These are phyloP conservation scores for Helenozyma rhizophorensis DNA, from an alignment of 805 yeast genomes.

Conservation along the genomic window DNA sequence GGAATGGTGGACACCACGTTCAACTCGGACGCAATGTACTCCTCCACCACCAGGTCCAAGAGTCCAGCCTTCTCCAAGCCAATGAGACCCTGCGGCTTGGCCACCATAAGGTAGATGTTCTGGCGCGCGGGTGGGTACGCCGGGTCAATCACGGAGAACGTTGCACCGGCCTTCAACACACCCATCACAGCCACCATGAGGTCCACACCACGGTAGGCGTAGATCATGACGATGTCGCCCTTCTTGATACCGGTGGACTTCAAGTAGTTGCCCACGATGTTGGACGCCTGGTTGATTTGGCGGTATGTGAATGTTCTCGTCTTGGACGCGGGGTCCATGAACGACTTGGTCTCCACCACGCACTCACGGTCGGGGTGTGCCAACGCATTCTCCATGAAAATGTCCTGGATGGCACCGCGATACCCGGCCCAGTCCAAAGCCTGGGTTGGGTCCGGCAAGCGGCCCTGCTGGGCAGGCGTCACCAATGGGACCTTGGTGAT, in stretches of 20 bases:
- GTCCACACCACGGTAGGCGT: conserved; percentile 97
- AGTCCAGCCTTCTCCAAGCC: conserved; percentile 88
- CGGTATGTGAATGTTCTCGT: conserved; percentile 76
- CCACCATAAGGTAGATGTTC: conserved; percentile 86
- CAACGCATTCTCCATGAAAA: conserved; percentile 82
- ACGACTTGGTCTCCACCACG: conserved; percentile 86
- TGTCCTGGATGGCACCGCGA: conserved; percentile 95
- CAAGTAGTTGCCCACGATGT: conserved; percentile 86
- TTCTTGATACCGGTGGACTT: conserved; percentile 73
- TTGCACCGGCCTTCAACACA: conserved; percentile 96
- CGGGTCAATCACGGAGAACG: conserved; percentile 97
- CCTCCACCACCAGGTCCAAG: conserved; percentile 71
- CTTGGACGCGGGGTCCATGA: conserved; percentile 46
- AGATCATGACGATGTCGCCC: conserved; percentile 97
- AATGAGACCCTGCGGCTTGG: conserved; percentile 86
- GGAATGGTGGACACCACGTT: conserved; percentile 71
- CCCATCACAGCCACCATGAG: conserved; percentile 96
- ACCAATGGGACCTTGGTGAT: conserved; percentile 65
- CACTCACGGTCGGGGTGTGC: conserved; percentile 82
- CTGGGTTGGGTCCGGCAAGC: conserved; percentile 82
- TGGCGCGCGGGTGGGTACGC: conserved; percentile 99
- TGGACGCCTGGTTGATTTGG: conserved; percentile 91
- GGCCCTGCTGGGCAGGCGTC: conserved; percentile 56
- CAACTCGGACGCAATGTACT: conserved; percentile 70
- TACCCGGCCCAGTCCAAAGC: conserved; percentile 88